Conservation (phyloP, 108 stramenopile genomes). For the Hondaea fermentalgiana region DNA sequence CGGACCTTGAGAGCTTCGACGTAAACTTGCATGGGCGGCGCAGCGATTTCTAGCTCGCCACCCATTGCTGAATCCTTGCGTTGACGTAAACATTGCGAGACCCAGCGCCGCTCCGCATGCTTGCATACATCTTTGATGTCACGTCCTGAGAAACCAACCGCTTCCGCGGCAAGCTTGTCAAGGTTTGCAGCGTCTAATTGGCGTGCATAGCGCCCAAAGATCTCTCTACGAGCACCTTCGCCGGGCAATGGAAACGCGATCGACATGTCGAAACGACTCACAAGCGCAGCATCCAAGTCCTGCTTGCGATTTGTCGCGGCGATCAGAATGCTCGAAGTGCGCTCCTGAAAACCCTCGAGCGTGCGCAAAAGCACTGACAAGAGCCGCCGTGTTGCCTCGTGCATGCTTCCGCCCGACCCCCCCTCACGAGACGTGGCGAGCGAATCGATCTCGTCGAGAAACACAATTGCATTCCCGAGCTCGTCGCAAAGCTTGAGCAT, state of each 20-base stretch:
- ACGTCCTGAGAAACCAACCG: neutral
- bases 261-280: neutral
- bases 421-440: neutral
- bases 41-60: neutral
- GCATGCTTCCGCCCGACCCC: neutral
- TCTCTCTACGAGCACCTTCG: neutral
- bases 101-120: conserved; percentile 17
- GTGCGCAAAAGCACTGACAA: neutral
- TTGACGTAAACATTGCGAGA: neutral
- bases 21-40: neutral
- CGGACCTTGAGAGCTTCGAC: neutral
- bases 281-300: conserved; percentile 1
- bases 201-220: neutral
- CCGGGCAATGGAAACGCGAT: neutral
- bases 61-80: neutral
- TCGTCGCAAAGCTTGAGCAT: conserved; percentile 10
- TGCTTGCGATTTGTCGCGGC: conserved; percentile 23
- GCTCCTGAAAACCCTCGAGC: conserved; percentile 12
- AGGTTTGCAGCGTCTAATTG: neutral
- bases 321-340: neutral
- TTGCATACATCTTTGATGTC: conserved; percentile 12
- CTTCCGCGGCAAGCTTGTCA: neutral
- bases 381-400: neutral
- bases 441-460: conserved; percentile 16
- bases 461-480: neutral